Base-by-base conservation (phyloP, 2,329 filamentous ascomycete species). In the Aciculosporium take region DNA sequence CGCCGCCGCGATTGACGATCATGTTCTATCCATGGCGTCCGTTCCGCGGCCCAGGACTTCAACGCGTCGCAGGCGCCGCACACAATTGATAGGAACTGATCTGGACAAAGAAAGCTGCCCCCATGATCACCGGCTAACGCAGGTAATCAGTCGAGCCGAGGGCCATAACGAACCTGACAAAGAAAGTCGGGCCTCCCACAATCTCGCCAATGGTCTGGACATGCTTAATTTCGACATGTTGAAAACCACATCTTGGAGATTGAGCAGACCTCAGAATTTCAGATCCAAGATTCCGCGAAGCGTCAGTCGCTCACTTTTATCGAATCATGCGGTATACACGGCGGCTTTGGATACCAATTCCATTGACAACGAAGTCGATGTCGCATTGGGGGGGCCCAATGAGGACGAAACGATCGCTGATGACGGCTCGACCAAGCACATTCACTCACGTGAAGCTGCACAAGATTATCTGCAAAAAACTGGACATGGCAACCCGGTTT, bases 61-160 rank as follows among this genome's bases (percentile, higher is more conserved):
- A 13, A 42, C 54, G 18, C 57, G 59, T 37, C 57, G 56, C 4
- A 53, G 50, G 8, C 49, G 52, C 36, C 51, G 51, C 36, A 29
- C 39, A 15, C 30, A 44, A 25, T 23, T 42, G 8, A 44, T 42
- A 35, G 41, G 24, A 9, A 25, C 10, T 10, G 28, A 34, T 13
- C 29, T 17, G 5, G 15, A 31, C 4, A n/a, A 4, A 29, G 41
- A 35, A 23, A 41, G 13, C 24, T 37, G 15, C 35, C 48, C 28
- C 24, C 39, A 28, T n/a, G 24, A 42, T 8, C 12, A 8, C 12
- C 20, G 32, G 33, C 37, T 2, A 32, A 9, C 21, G n/a, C 41
- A 41, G 32, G 36, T 23, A 21, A 18, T 28, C 21, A 31, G 29
- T 15, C 15, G 28, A 37, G 29, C 25, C 3, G 18, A 44, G 23